These are phyloP conservation scores for Tephrocybe sp. DNA, from an alignment of 768 basidiomycete genomes.

Conservation along the genomic window DNA sequence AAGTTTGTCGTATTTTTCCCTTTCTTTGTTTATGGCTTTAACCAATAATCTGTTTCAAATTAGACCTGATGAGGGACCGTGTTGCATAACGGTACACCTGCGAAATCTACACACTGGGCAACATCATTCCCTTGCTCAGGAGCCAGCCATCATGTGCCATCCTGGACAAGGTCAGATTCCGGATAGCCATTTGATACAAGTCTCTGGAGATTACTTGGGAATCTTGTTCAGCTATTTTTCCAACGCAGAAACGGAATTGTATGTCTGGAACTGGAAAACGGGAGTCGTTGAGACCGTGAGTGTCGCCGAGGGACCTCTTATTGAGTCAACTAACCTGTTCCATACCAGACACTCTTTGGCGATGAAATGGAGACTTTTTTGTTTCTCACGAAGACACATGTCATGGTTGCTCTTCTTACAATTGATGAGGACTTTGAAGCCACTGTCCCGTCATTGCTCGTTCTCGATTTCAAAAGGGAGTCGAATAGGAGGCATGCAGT, in stretches of 20 bases:
- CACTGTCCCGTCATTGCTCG: conserved; percentile 23
- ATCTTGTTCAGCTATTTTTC: conserved; percentile 41
- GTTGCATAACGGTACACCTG: conserved; percentile 45
- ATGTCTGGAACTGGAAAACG: conserved; percentile 69
- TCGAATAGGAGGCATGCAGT: conserved; percentile 26
- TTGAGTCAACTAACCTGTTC: neutral
- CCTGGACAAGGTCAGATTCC: neutral
- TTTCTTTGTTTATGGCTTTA: conserved; percentile 3
- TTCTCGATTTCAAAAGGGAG: conserved; percentile 39
- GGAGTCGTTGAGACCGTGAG: conserved; percentile 49
- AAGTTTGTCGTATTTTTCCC: conserved; percentile 27
- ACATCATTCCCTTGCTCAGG: conserved; percentile 41
- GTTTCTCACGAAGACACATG: conserved; percentile 38
- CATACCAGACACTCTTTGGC: conserved; percentile 23
- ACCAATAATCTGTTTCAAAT: conserved; percentile 1
- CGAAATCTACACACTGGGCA: conserved; percentile 43
- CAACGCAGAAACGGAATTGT: conserved; percentile 40
- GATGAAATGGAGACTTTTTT: conserved; percentile 37
- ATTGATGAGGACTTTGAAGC: conserved; percentile 19
- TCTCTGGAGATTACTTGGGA: conserved; percentile 50
- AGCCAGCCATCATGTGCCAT: conserved; percentile 30
- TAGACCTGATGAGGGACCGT: conserved; percentile 13
- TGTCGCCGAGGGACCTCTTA: conserved; percentile 10
- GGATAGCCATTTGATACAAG: conserved; percentile 47
- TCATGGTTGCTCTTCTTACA: conserved; percentile 33